Evolutionary conservation across 164 flowering plant genomes (phyloP), one percentile per base, ranked within the genome.

Genomic region (Tinospora cordifolia): DNA sequence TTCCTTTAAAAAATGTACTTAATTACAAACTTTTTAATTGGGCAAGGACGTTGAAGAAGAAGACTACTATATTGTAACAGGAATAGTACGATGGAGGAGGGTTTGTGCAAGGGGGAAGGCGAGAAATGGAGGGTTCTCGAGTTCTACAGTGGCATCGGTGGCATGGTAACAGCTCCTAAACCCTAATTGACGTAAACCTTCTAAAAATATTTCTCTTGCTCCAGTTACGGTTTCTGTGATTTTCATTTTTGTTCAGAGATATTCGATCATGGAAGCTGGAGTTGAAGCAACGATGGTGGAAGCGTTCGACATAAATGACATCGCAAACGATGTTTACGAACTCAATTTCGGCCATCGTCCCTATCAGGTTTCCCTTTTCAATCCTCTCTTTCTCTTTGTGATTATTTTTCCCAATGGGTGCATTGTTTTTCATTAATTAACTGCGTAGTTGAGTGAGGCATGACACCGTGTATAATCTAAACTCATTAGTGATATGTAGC

Each of bases 101-200:
- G 72, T 63, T 62, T 73, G 19, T n/a, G 66, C 78, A 71, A 73
- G 72, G 26, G 24, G 44, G 51, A 59, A 25, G 66, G 27, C 13
- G 81, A 82, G 68, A 81, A 84, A 69, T 84, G 86, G 86, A 76
- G 86, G 63, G 89, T 87, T 26, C 87, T 93, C 6, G 98, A 91
- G 69, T 93, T 93, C 86, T 91, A 93, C 85, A 93, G 98, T 66
- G 98, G 98, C 60, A 87, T 93, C 34, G 98, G 98, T 39, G 98
- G 97, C 77, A 86, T 91, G 97, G 96, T 92, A 72, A 62, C 25
- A 44, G 8, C 8, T 21, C 64, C 17, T n/a, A 26, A 65, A 51
- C 26, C 63, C 75, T 68, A 46, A 27, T 65, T 41, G 65, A 25
- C n/a, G 59, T n/a, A 70, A 24, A 62, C 58, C n/a, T 8, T 46